These are phyloP conservation scores for Helicostylum pulchrum DNA, from an alignment of 192 early-diverging fungal genomes.

Conservation along the genomic window DNA sequence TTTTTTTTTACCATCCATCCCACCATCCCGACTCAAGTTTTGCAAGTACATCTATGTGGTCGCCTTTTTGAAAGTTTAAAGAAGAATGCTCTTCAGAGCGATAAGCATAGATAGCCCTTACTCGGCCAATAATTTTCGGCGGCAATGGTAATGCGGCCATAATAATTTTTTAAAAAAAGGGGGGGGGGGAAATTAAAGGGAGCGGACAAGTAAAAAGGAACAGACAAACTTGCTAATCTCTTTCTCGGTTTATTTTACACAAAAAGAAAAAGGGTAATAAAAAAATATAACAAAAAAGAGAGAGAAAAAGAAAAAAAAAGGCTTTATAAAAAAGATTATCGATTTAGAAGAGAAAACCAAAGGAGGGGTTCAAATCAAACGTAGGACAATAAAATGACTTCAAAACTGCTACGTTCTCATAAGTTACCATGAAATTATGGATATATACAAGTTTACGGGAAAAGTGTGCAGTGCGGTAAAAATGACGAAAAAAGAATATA, in stretches of 20 bases:
- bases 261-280: neutral
- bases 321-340: neutral
- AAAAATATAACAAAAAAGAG: neutral
- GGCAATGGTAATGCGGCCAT: neutral
- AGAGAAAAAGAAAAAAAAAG: neutral
- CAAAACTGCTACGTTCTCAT: too few relatives aligned
- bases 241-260: neutral
- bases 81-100: conserved; percentile 2
- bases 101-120: conserved; percentile 17
- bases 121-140: conserved; percentile 12
- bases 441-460: too few relatives aligned
- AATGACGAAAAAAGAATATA: too few relatives aligned
- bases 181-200: neutral
- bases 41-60: conserved; percentile 18
- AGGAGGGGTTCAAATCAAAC: neutral
- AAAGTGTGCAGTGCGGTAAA: too few relatives aligned
- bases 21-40: conserved; percentile 25
- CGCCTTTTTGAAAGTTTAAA: conserved; percentile 13
- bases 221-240: neutral
- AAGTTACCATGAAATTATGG: too few relatives aligned
- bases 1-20: conserved; percentile 20
- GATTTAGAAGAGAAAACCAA: neutral
- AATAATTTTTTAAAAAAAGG: conserved; percentile 7
- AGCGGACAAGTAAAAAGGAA: too few relatives aligned
- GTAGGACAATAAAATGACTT: neutral